Evolutionary conservation across 257 asterid species (phyloP).

Genomic region (Solanum piurae): DNA sequence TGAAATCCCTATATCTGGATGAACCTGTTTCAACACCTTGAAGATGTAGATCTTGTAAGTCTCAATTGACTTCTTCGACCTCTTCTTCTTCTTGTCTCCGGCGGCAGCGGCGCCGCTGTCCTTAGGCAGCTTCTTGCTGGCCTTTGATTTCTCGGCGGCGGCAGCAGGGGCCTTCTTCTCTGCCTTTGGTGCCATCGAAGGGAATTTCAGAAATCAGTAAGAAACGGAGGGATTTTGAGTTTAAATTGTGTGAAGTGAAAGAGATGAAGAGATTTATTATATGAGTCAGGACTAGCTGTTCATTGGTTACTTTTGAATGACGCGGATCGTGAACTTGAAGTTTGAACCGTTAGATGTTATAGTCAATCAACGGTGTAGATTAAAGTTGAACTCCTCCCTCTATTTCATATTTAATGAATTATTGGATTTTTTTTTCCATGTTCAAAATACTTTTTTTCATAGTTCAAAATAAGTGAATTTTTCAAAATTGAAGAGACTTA

Average conservation of each 20-base stretch:
- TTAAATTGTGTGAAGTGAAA: not conserved
- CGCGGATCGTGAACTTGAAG: not conserved
- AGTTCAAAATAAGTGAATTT: too few relatives aligned
- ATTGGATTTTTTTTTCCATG: too few relatives aligned
- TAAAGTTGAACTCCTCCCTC: too few relatives aligned
- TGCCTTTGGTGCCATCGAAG: not conserved
- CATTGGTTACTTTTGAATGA: not conserved
- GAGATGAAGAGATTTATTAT: not conserved
- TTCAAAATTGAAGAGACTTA: too few relatives aligned
- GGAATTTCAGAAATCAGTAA: too few relatives aligned
- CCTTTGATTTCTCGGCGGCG: not conserved
- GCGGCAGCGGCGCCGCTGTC: not conserved
- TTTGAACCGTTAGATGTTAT: not conserved
- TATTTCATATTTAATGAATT: too few relatives aligned
- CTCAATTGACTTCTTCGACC: not conserved
- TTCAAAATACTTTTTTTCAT: too few relatives aligned
- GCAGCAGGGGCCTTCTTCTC: not conserved
- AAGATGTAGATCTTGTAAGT: slow-evolving; percentile 7
- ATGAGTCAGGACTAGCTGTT: not conserved
- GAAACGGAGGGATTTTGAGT: not conserved
- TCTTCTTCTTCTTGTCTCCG: slow-evolving; percentile 4
- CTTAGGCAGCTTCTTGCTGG: not conserved
- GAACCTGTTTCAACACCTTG: slow-evolving; percentile 9
- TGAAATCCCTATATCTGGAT: not conserved
- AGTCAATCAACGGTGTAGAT: too few relatives aligned